Base-by-base conservation (phyloP, 331 rosid genomes). In the Malus hybrid region DNA sequence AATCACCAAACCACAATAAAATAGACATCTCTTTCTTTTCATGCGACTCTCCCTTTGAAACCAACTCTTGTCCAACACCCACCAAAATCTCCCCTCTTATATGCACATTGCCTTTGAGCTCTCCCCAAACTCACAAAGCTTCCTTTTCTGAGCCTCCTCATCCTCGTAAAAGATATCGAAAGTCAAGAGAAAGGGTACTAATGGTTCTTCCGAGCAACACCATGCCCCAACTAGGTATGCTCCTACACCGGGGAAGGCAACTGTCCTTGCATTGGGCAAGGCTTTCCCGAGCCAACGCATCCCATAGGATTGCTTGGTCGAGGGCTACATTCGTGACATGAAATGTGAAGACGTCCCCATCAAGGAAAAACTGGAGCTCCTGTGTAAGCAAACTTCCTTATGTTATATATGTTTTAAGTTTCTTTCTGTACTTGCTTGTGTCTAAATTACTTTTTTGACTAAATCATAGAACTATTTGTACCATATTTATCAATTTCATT, bases 291-390 rank as follows among this genome's bases (percentile, higher is more conserved):
- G 91, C 79, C 99, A 94, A 80, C 77, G 90, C 62, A 78, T 94
- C 80, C 99, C 97, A 63, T 96, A 94, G 71, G 99, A 94, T 6
- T 92, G 96, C 85, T 89, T 94, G 84, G 97, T 88, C 1, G 97
- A 94, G 79, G 97, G 99, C 34, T 89, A 88, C 84, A 89, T 94
- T 15, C 89, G 97, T 0, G 96, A 94, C 79, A 94, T 96, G 2
- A 92, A 92, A 70, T 94, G 99, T 34, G 86, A 6, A 6, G 99
- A 94, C 73, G 15, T 76, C 5, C 73, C 88, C 77, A 66, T 94
- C 30, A 94, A 87, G 83, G 97, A 92, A 84, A 94, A 94, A 65
- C 60, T 94, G 71, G 96, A 86, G 75, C 97, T 93, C 19, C 86
- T 94, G n/a, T 94, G 99, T 94, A 89, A 92, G 93, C 88, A 53